Base-by-base conservation (phyloP, 2,329 filamentous ascomycete species). In the Tricladium varicosporioides region DNA sequence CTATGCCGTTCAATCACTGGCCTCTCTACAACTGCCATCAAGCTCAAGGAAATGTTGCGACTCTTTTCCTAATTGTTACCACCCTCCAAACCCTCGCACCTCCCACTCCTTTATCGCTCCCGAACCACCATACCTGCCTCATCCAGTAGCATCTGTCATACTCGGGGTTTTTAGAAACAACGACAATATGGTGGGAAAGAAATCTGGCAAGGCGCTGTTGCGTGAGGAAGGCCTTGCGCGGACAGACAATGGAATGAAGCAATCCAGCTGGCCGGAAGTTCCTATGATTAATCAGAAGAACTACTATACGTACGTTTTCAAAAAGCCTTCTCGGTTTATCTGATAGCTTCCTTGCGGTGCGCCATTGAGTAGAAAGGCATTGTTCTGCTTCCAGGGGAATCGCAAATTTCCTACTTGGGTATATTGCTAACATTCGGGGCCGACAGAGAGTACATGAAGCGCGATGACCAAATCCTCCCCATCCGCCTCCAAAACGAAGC, bases 221-320 rank as follows among this genome's bases (percentile, higher is more conserved):
- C 67, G 66, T 57, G 70, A 72, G 60, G 70, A 72, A 60, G 69
- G 94, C 64, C 85, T 99, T 63, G 91, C 96, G 77, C 85, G 93
- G 71, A 97, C 94, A 59, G 94, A 99, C 79, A 99, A 99, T 83
- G 92, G 93, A 76, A 93, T 99, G 88, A 94, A 92, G 71, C 84
- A 94, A 70, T 90, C 92, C 48, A 95, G 83, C 72, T 99, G 94
- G 93, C 93, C 94, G 9, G 88, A 94, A 70, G 86, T 96, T 57
- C 82, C 84, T 45, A 91, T 94, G 68, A 99, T 99, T 75, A 99
- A 99, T 72, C 94, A 99, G 74, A 99, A 99, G 78, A 99, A 99
- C 74, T 99, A 99, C 75, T 97, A 97, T 73, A 96, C 92, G 91
- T 94, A 80, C 60, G 86, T 78, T 15, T 44, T 40, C 22, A 3